These are phyloP conservation scores for Mercurialis annua DNA, from an alignment of 345 rosid species.

Conservation along the genomic window DNA sequence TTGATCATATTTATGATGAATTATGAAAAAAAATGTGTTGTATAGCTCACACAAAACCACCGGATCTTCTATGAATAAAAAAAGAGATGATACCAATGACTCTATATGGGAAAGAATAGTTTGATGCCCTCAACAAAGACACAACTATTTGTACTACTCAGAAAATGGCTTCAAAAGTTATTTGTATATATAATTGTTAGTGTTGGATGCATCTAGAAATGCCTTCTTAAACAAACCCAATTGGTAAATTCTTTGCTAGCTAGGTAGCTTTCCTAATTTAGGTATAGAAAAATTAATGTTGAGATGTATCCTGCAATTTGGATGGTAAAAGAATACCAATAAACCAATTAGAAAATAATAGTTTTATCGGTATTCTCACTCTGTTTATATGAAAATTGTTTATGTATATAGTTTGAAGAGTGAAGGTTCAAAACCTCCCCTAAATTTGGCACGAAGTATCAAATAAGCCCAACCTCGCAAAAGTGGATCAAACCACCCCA, in stretches of 20 bases:
- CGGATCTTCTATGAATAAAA: too few species aligned
- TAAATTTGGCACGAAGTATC: too few species aligned
- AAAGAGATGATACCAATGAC: conserved; percentile 19
- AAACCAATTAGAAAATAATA: too few species aligned
- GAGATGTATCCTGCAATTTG: conserved; percentile 3
- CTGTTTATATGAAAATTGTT: too few species aligned
- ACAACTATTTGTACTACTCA: conserved; percentile 24
- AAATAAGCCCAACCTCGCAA: too few species aligned
- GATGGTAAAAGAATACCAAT: neutral
- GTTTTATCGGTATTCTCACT: too few species aligned
- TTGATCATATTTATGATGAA: too few species aligned
- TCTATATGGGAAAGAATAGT: conserved; percentile 30
- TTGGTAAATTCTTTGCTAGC: conserved; percentile 19
- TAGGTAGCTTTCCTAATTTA: conserved; percentile 23
- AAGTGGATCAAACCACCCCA: too few species aligned
- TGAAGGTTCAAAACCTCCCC: too few species aligned
- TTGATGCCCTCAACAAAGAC: conserved; percentile 30
- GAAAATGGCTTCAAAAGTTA: conserved; percentile 18
- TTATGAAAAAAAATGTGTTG: too few species aligned
- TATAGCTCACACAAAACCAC: too few species aligned
- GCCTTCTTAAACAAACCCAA: conserved; percentile 10
- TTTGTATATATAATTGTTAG: conserved; percentile 6
- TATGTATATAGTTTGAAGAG: too few species aligned
- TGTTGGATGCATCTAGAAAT: conserved; percentile 16
- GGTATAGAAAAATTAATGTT: neutral